These are phyloP conservation scores for Zygosaccharomyces lentus DNA, from an alignment of 805 yeast species.

Conservation along the genomic window DNA sequence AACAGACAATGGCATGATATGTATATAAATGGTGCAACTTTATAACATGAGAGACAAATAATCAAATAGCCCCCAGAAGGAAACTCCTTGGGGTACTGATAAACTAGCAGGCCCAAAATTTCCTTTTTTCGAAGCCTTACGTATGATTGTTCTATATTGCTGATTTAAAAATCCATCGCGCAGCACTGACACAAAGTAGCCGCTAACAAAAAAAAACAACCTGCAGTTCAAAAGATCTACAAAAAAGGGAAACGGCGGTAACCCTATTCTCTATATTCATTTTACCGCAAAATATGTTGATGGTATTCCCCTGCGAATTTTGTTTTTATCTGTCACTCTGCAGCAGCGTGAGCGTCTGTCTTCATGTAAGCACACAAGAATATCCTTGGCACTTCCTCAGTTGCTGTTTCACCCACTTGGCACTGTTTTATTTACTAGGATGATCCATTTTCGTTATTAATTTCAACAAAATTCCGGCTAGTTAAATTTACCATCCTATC, in stretches of 20 bases:
- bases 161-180: not conserved
- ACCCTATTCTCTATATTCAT: no score
- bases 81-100: no score
- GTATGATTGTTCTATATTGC: no score
- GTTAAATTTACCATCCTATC: not conserved
- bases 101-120: no score
- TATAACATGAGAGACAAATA: no score
- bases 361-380: slow-evolving; percentile 2
- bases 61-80: no score
- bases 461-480: not conserved
- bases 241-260: not conserved
- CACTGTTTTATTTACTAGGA: not conserved
- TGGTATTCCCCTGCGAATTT: not conserved
- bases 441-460: not conserved
- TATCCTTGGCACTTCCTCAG: slow-evolving; percentile 5
- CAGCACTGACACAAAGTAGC: not conserved
- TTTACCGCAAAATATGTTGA: no score
- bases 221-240: not conserved
- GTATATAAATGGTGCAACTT: no score
- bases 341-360: slow-evolving; percentile 2
- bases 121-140: no score
- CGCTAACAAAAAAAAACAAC: not conserved
- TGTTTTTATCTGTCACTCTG: not conserved
- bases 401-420: slow-evolving; percentile 1
- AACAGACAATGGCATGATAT: no score